Base-by-base conservation (phyloP, 164 flowering plant genomes). In the Liquidambar formosana region DNA sequence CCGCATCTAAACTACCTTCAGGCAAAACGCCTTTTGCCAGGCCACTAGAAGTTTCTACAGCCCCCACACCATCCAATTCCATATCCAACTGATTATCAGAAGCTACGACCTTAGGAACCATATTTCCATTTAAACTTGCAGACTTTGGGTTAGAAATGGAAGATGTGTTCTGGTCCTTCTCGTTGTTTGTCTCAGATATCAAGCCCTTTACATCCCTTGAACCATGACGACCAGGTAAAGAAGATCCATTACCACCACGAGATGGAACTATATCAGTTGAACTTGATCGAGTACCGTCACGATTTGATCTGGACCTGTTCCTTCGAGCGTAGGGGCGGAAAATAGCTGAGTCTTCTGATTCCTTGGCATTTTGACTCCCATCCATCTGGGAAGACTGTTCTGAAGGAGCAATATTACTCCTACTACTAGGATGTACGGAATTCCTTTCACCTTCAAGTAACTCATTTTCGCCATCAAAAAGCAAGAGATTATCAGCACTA, bases 401-500 rank as follows among this genome's bases (percentile, higher is more conserved):
- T 38, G 92, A 79, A 69, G 80, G 83, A 75, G 75, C 71, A 63
- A 80, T 64, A 44, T 62, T 80, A 69, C 73, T 78, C 75, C 81
- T 86, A 69, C 76, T 80, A 58, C 72, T 75, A 76, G 74, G 79
- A 66, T 66, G 84, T 53, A 23, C 26, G 33, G 75, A 74, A 27
- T 77, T 86, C 77, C 76, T 85, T 64, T 83, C 83, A 21, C 76
- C 80, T 67, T 81, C 85, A 77, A 66, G 76, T 28, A 75, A 43
- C 65, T 89, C 86, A 78, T 86, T 85, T 61, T 89, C 98, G 73
- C 79, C 91, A 77, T 86, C 90, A 80, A 92, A 89, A 71, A 86
- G 87, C 77, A 87, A 76, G 67, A 91, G 90, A 81, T 93, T 93
- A 69, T 93, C 99, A 70, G 96, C 93, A 82, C 79, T 88, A 76